phyloP scores from a whole-genome alignment of 164 flowering plant species.

The Kingdonia uniflora region DNA sequence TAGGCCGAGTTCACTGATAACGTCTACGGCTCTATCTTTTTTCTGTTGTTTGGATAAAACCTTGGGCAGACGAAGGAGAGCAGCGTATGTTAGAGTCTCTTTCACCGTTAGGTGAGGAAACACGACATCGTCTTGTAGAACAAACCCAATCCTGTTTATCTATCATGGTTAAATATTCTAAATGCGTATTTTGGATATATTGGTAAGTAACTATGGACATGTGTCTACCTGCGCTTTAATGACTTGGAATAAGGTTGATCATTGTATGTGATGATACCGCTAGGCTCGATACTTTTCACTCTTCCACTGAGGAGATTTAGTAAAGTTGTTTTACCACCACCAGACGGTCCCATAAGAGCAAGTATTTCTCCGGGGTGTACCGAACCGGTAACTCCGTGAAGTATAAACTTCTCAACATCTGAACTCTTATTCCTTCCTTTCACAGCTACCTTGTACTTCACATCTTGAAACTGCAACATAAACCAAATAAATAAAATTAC shows the following conservation, averaged over 20 bases:
- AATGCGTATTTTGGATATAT: background rate
- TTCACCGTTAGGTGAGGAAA: constrained; percentile 92
- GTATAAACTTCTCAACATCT: constrained; percentile 68
- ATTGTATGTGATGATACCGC: constrained; percentile 75
- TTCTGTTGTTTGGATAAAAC: constrained; percentile 61
- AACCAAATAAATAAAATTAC: too few species aligned
- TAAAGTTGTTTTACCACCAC: constrained; percentile 87
- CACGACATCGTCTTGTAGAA: constrained; percentile 91
- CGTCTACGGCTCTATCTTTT: constrained; percentile 72
- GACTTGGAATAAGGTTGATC: constrained; percentile 74
- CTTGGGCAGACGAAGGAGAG: constrained; percentile 68
- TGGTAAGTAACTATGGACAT: too few species aligned
- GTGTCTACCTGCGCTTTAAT: constrained; percentile 67
- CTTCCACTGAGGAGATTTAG: constrained; percentile 80
- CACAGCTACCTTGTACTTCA: constrained; percentile 59
- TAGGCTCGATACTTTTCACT: constrained; percentile 21
- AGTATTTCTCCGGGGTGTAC: constrained; percentile 79
- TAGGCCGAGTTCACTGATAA: constrained; percentile 77
- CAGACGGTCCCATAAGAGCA: constrained; percentile 97
- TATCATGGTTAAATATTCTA: background rate
- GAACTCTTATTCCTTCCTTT: constrained; percentile 39
- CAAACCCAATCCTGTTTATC: constrained; percentile 98
- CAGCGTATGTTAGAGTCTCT: constrained; percentile 83
- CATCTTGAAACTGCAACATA: constrained; percentile 58
- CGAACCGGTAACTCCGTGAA: constrained; percentile 71